phyloP scores from a whole-genome alignment of 2,329 filamentous ascomycete species.

The Penicillium sp. region DNA sequence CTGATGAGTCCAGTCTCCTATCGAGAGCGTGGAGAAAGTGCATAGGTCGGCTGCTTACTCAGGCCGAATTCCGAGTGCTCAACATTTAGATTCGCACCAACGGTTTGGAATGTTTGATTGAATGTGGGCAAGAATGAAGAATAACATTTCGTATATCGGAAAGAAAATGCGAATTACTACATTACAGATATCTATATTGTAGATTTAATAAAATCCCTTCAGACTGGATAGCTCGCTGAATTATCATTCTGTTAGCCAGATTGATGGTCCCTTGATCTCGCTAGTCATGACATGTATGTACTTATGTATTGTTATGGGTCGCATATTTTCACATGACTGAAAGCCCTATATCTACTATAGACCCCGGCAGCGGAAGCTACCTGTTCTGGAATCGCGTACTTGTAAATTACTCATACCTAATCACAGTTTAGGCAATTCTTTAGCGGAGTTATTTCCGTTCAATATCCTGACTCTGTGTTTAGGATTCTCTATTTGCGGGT shows the following conservation, averaged over 20 bases:
- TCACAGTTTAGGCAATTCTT: neutral
- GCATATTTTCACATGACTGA: neutral
- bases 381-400: neutral
- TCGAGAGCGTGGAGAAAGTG: too few species aligned
- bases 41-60: neutral
- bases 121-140: neutral
- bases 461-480: neutral
- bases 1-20: too few species aligned
- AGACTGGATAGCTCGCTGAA: neutral
- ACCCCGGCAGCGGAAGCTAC: neutral
- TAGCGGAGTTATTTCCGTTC: neutral
- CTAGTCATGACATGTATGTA: neutral
- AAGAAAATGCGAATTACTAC: neutral
- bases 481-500: neutral
- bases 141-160: neutral
- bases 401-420: neutral
- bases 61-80: neutral
- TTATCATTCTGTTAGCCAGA: neutral
- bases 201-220: neutral
- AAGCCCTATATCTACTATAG: neutral
- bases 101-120: conserved; percentile 1
- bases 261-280: neutral
- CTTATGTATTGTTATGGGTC: neutral
- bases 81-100: neutral
- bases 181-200: neutral